Evolutionary conservation across 768 basidiomycete genomes (phyloP).

Genomic region (Tulasnella sp.): DNA sequence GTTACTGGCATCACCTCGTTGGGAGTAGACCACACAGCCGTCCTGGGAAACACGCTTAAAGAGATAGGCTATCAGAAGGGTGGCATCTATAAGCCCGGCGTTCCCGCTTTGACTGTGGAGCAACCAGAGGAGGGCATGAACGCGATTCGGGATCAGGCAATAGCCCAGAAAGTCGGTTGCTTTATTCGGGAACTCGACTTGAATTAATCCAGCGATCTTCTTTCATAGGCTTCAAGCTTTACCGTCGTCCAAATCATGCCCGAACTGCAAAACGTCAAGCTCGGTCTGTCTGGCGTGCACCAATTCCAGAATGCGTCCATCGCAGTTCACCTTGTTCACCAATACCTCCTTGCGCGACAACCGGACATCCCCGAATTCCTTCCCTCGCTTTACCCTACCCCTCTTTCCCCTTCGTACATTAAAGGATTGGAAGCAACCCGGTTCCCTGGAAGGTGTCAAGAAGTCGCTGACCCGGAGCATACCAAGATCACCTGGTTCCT

Average conservation of each 20-base stretch:
- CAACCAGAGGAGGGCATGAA: conserved; percentile 72
- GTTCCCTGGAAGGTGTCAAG: conserved; percentile 97
- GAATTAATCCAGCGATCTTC: conserved; percentile 5
- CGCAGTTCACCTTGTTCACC: conserved; percentile 71
- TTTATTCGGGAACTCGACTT: conserved; percentile 12
- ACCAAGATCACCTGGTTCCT: conserved; percentile 76
- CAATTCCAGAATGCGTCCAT: conserved; percentile 87
- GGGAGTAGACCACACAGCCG: conserved; percentile 87
- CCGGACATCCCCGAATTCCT: conserved; percentile 31
- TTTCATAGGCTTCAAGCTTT: conserved; percentile 68
- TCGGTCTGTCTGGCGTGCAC: conserved; percentile 86
- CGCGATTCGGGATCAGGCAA: conserved; percentile 68
- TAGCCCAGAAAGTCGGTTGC: conserved; percentile 61
- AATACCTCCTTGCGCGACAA: conserved; percentile 55
- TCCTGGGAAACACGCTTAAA: conserved; percentile 82
- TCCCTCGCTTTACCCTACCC: conserved; percentile 22
- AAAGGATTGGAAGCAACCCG: conserved; percentile 66
- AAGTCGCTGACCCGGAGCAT: conserved; percentile 63
- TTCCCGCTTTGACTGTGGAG: conserved; percentile 81
- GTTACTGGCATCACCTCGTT: conserved; percentile 88
- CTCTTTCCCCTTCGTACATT: conserved; percentile 59
- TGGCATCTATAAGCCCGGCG: conserved; percentile 91
- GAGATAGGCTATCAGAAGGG: conserved; percentile 97
- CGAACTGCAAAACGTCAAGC: conserved; percentile 56
- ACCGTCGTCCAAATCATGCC: conserved; percentile 59